Conservation (phyloP, 2,329 filamentous ascomycete genomes). For the Nemania abortiva region DNA sequence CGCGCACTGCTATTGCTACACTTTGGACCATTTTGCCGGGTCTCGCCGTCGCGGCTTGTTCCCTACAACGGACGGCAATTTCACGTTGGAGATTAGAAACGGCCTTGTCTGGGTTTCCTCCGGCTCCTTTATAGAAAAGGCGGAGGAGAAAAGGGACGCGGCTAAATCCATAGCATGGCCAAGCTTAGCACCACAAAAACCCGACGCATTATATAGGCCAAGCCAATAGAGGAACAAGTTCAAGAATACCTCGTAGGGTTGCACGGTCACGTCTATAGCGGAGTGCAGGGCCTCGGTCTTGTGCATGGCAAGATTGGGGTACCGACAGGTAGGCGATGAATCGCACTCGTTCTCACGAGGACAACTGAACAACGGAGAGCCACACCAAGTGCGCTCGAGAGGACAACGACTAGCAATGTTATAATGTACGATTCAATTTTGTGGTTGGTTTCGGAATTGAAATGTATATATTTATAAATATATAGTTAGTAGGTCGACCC, state of each 20-base stretch:
- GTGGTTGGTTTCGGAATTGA: background rate
- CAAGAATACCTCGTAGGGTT: background rate
- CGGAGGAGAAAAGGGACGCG: slow-evolving; percentile 29
- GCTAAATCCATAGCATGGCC: slow-evolving; percentile 31
- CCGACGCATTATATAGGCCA: slow-evolving; percentile 7
- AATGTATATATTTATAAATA: slow-evolving; percentile 11
- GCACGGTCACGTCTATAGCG: background rate
- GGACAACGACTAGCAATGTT: background rate
- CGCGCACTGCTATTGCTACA: slow-evolving; percentile 11
- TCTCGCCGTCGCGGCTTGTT: slow-evolving; percentile 24
- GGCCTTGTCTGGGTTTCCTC: slow-evolving; percentile 17
- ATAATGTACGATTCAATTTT: background rate
- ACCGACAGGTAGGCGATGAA: background rate
- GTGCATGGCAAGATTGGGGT: background rate
- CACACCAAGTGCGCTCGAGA: background rate
- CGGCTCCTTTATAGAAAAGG: slow-evolving; percentile 20
- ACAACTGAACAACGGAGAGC: background rate
- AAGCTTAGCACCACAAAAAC: slow-evolving; percentile 21
- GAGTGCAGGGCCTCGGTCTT: background rate
- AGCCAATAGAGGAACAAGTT: background rate
- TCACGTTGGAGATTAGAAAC: slow-evolving; percentile 19
- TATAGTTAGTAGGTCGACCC: background rate
- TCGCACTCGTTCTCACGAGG: background rate
- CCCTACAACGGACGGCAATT: slow-evolving; percentile 13
- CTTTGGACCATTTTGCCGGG: slow-evolving; percentile 30